These are phyloP conservation scores for Thalassiosira hispida DNA, from an alignment of 352 stramenopile genomes.

Conservation along the genomic window DNA sequence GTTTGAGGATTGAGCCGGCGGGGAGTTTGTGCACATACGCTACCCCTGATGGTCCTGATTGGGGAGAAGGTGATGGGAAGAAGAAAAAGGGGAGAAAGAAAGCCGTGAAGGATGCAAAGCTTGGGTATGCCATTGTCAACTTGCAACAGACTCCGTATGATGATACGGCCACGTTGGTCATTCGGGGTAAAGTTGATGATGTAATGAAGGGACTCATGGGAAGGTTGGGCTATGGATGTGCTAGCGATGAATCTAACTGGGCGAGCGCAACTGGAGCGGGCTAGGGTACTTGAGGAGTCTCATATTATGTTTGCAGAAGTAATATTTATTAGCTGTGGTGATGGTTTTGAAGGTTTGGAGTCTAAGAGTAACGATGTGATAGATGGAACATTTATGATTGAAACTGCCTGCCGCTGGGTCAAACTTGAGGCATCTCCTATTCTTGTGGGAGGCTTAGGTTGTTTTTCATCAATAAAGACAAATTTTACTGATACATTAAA, in stretches of 20 bases:
- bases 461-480: neutral
- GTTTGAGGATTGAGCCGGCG: conserved; percentile 83
- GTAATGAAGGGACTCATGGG: conserved; percentile 80
- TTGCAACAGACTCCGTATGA: conserved; percentile 86
- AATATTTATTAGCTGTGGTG: no score
- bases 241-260: conserved; percentile 17
- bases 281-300: no score
- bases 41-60: conserved; percentile 15
- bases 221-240: conserved; percentile 58
- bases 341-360: no score
- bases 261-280: no score
- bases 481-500: neutral
- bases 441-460: no score
- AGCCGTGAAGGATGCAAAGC: conserved; percentile 18
- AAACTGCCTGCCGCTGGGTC: no score
- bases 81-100: conserved; percentile 6
- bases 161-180: conserved; percentile 69
- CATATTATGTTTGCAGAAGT: no score
- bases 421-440: no score
- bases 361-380: no score
- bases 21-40: conserved; percentile 70
- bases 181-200: conserved; percentile 78
- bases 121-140: conserved; percentile 85
- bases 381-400: no score
- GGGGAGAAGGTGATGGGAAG: neutral